Evolutionary conservation across 192 early-diverging fungal species (phyloP), one percentile per base, ranked within the genome.

Genomic region (Coemansia sp.): DNA sequence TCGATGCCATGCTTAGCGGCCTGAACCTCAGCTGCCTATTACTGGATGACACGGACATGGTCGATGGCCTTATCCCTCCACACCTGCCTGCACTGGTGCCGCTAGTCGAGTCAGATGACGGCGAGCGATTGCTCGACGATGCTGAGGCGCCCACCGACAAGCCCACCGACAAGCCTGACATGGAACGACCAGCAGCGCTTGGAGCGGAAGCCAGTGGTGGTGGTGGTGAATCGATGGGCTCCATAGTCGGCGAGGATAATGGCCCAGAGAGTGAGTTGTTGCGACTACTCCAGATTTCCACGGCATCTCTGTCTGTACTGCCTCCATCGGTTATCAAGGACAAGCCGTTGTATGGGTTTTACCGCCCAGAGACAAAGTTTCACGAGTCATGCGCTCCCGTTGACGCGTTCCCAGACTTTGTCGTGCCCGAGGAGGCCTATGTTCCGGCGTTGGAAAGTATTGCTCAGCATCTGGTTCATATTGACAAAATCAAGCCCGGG

Each of bases 261-360:
- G 62, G 62, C 4, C 56, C 76, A 1, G 76, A 79, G 39, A 70
- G 21, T 60, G 56, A 67, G 14, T 21, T 54, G 10, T 66, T 70
- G 7, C 70, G 65, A 24, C 48, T 79, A 1, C 52, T 73, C 39
- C 70, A 79, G 11, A 18, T 79, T 12, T 57, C 63, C 10, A 63
- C 70, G 24, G 44, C 76, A 2, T 65, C 76, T 7, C 29, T 79
- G 24, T 59, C 70, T 2, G 44, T n/a, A 29, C 63, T 79, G 15
- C 56, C 60, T 1, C 41, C 65, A 34, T 55, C 62, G 10, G 58
- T 79, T 26, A 56, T 38, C 10, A 52, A 53, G 12, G 64, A 72
- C 70, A 73, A 70, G 26, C 54, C 68, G 27, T 70, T 79, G 9
- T 73, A 62, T 18, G 62, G 62, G 9, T 79, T 73, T 40, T 79